These are phyloP conservation scores for Botrytis elliptica DNA, from an alignment of 2,329 filamentous ascomycete genomes.

Conservation along the genomic window DNA sequence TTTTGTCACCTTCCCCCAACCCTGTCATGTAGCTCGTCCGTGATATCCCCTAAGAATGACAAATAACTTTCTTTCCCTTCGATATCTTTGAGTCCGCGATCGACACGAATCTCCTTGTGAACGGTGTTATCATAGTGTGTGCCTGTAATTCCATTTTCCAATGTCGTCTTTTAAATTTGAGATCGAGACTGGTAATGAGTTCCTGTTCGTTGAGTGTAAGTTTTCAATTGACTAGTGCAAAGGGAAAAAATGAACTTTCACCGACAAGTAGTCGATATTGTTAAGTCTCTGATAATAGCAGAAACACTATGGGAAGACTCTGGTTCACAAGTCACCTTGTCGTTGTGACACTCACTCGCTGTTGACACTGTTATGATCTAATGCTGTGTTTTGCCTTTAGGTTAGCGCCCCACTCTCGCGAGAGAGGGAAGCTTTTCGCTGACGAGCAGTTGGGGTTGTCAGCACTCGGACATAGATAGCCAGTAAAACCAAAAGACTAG, in stretches of 20 bases:
- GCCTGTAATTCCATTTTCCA: fast-evolving
- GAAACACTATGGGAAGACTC: not conserved
- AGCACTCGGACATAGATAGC: not conserved
- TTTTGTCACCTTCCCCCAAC: not conserved
- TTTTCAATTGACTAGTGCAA: not conserved
- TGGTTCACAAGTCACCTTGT: not conserved
- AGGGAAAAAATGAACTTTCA: too few species aligned
- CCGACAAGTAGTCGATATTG: not conserved
- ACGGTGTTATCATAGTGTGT: not conserved
- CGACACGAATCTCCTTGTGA: not conserved
- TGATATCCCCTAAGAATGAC: fast-evolving
- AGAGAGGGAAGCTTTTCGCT: not conserved
- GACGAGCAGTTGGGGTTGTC: not conserved
- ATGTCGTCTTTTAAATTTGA: not conserved
- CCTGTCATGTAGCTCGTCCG: not conserved
- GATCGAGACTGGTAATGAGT: not conserved
- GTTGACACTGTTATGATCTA: not conserved
- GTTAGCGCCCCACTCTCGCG: not conserved
- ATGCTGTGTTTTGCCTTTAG: not conserved
- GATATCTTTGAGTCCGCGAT: not conserved
- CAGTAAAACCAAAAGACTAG: not conserved
- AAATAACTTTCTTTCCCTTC: fast-evolving
- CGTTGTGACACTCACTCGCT: not conserved
- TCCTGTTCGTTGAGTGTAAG: not conserved
- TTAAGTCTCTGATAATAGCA: not conserved